Conservation (phyloP, 208 protist species). For the Trypanosoma rangeli region DNA sequence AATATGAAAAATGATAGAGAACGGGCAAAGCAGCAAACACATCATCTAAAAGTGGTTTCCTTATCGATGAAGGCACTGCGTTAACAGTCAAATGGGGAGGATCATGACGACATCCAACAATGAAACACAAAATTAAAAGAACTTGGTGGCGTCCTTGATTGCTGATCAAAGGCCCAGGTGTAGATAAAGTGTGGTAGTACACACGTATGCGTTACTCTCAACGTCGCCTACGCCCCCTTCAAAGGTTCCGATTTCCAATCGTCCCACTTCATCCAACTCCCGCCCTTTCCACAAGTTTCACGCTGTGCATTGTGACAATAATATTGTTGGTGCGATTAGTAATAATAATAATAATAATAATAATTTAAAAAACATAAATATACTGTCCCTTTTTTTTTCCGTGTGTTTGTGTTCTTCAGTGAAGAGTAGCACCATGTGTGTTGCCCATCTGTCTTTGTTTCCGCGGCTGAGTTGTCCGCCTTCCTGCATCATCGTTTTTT, state of each 20-base stretch:
- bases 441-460: not conserved
- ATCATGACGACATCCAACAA: not conserved
- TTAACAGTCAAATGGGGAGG: not conserved
- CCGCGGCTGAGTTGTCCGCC: not conserved
- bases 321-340: constrained; percentile 4
- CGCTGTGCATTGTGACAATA: not conserved
- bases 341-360: constrained; percentile 32
- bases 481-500: not conserved
- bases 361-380: not conserved
- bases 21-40: not conserved
- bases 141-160: not conserved
- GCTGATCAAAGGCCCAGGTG: not conserved
- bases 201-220: not conserved
- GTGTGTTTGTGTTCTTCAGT: not conserved
- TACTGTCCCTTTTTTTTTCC: not conserved
- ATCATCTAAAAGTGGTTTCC: not conserved
- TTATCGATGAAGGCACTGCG: not conserved
- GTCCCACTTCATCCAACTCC: not conserved
- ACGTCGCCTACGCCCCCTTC: not conserved
- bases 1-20: not conserved
- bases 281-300: not conserved
- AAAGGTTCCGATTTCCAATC: not conserved
- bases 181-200: not conserved
- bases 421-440: not conserved
- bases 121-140: not conserved